Evolutionary conservation across 352 stramenopile genomes (phyloP), one percentile per base, ranked within the genome.

Genomic region (Pseudoperonospora humuli): DNA sequence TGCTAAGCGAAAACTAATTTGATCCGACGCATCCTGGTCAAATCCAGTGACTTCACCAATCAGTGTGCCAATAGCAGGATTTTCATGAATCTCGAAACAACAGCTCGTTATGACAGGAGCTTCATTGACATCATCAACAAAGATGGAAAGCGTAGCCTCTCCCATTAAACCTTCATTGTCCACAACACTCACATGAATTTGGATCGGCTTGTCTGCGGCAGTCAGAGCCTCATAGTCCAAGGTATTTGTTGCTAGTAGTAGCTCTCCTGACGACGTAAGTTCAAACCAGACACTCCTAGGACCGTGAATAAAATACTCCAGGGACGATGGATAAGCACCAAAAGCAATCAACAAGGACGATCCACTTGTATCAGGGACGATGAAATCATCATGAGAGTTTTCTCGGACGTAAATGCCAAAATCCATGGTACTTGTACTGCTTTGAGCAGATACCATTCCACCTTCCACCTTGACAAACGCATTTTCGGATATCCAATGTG

Each of bases 41-140:
- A 15, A 41, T 7, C 43, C 63, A 8, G 15, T 9, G 8, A 81
- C 28, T 5, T 60, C 31, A 6, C 72, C 72, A 14, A 81, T 75
- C 50, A 57, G 62, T 8, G 62, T 38, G 4, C 69, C 72, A n/a
- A 37, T n/a, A 11, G 24, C 13, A 17, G 69, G 50, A 10, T 84
- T 84, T 20, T 84, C 72, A 5, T 26, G 2, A 9, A 84, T 69
- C 21, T 64, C 34, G 34, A 81, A 79, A 11, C 24, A 41, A 9
- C 47, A 56, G 10, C n/a, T 60, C 13, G 38, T 40, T 10, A 81
- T 61, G 0, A 31, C 11, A 4, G 72, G 72, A 9, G 50, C 7
- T 20, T 84, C 72, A 32, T 81, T 84, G 0, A 67, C 67, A 31
- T 84, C 42, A 9, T 81, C 64, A n/a, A 84, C 41, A 39, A 67